phyloP scores from a whole-genome alignment of 2,329 filamentous ascomycete species.

The Penicillium sp. region DNA sequence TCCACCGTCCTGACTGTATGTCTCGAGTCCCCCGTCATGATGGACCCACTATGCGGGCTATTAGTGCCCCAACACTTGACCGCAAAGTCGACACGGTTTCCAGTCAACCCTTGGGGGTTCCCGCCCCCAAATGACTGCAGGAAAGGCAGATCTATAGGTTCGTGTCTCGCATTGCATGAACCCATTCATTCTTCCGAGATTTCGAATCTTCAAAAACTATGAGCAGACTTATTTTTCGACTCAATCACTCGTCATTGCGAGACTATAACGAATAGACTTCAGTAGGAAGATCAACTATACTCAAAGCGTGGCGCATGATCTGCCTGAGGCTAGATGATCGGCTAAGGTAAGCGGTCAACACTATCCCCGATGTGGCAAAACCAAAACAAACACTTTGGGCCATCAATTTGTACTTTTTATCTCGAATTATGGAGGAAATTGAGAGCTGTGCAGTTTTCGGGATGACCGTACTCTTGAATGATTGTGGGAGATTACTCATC shows the following conservation, averaged over 20 bases:
- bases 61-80: slow-evolving; percentile 23
- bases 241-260: neutral
- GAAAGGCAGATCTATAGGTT: neutral
- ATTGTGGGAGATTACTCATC: neutral
- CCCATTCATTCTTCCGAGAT: neutral
- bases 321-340: slow-evolving; percentile 13
- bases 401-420: neutral
- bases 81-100: slow-evolving; percentile 18
- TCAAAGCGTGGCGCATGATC: neutral
- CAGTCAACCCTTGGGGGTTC: neutral
- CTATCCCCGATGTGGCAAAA: slow-evolving; percentile 27
- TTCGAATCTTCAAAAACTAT: too few relatives aligned
- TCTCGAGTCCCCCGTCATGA: neutral
- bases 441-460: too few relatives aligned
- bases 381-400: slow-evolving; percentile 31
- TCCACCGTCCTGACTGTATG: neutral
- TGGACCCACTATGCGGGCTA: slow-evolving; percentile 19
- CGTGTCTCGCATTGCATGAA: neutral
- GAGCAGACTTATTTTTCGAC: too few relatives aligned
- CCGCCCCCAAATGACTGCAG: neutral
- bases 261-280: neutral
- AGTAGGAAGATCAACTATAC: neutral
- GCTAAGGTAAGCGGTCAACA: slow-evolving; percentile 4
- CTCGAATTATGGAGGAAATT: neutral
- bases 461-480: neutral